Base-by-base conservation (phyloP, 371 early-diverging fungal genomes). In the Paraphysoderma sedebokerense region DNA sequence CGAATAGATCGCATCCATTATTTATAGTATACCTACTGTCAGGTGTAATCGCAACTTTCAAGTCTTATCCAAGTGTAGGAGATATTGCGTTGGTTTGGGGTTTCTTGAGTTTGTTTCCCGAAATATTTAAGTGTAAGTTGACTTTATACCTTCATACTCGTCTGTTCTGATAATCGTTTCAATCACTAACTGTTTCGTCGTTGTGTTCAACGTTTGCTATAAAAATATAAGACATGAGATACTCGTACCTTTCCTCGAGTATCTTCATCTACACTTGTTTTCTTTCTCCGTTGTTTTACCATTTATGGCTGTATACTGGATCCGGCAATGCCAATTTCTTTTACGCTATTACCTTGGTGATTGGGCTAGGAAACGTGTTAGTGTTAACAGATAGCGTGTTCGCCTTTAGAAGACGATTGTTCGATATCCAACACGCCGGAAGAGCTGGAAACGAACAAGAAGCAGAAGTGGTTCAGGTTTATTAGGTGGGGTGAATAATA, bases 251-350 rank as follows among this genome's bases (percentile, higher is more conserved):
- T 42, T 63, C 75, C 8, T 60, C 65, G 38, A 81, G 77, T 37
- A 53, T 85, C 33, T 76, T 84, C 35, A 26, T 79, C 15, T 85
- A 77, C 55, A 77, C 84, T 1, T 65, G 79, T 2, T 62, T 83
- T 4, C 62, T 96, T 38, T 79, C 82, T 0, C 93, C 93, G 3
- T 74, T 88, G 22, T 90, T 92, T 53, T 86, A 86, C 82, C 75
- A 88, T 51, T 63, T 92, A 35, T 96, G 95, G 95, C 75, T 92
- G 29, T 86, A 87, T 62, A 76, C 80, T 15, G 92, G 91, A 7
- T 81, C 83, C 47, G 97, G 93, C 22, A 96, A 96, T 65, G 89
- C 92, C 46, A 96, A 96, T 62, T 96, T 93, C 58, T 92, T 85
- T 58, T 96, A 92, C 54, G 91, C 95, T 8, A 87, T 90, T 19